These are phyloP conservation scores for Pythium biforme DNA, from an alignment of 352 stramenopile genomes.

Conservation along the genomic window DNA sequence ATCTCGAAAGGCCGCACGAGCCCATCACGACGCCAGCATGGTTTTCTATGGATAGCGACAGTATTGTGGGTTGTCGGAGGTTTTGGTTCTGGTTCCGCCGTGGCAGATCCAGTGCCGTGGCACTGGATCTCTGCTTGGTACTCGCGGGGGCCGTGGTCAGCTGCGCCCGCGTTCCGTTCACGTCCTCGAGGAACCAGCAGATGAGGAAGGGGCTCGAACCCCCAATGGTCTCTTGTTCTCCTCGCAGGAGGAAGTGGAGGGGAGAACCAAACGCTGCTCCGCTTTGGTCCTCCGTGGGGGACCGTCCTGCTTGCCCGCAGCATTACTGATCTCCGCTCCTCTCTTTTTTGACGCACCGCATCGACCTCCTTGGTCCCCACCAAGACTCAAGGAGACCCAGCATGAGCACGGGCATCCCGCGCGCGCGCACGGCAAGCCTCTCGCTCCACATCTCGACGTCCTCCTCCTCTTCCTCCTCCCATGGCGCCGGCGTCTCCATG, in stretches of 20 bases:
- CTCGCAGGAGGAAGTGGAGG: not conserved
- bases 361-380: not conserved
- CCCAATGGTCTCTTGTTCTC: not conserved
- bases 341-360: not conserved
- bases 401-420: slow-evolving; percentile 28
- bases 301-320: not conserved
- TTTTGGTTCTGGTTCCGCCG: not conserved
- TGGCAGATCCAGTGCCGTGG: too few relatives aligned
- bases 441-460: slow-evolving; percentile 28
- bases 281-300: not conserved
- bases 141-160: not conserved
- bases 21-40: too few relatives aligned
- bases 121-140: not conserved
- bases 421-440: slow-evolving; percentile 23
- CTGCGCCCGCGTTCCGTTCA: not conserved
- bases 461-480: not conserved
- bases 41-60: not conserved
- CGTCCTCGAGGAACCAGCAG: slow-evolving; percentile 9
- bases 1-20: not conserved
- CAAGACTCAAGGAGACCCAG: not conserved
- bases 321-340: slow-evolving; percentile 17
- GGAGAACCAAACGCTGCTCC: not conserved
- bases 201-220: not conserved
- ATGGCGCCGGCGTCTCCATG: not conserved
- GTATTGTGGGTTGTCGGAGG: not conserved